Percentiles rank a stretch among this genome's conserved stretches.
Evolutionary conservation across 768 basidiomycete genomes (phyloP).

Genomic region (Russula ochroleuca): DNA sequence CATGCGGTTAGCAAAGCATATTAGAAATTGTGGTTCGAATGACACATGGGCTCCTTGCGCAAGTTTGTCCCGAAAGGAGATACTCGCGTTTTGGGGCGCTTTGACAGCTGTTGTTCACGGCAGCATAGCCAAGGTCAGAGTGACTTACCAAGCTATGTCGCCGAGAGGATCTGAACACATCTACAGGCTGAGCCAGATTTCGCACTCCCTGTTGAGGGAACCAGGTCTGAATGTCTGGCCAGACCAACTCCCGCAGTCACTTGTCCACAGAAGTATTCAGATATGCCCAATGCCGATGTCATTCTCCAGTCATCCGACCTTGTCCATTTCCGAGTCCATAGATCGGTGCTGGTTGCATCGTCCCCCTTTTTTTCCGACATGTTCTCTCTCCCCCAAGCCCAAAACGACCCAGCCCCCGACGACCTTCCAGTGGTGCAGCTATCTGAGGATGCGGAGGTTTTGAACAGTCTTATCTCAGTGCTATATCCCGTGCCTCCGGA

Average conservation of each 20-base stretch:
- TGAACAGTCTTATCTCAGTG: background rate
- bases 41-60: too few relatives aligned
- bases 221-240: background rate
- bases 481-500: background rate
- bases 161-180: too few relatives aligned
- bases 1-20: background rate
- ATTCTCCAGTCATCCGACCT: background rate
- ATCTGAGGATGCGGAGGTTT: background rate
- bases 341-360: background rate
- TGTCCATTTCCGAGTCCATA: background rate
- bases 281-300: background rate
- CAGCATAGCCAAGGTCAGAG: too few relatives aligned
- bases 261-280: background rate
- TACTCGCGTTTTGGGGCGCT: too few relatives aligned
- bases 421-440: background rate
- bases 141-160: too few relatives aligned
- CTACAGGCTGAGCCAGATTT: too few relatives aligned
- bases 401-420: background rate
- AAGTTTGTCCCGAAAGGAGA: too few relatives aligned
- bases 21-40: fast-evolving
- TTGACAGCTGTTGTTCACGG: too few relatives aligned
- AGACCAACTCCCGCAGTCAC: background rate
- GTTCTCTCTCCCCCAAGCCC: background rate
- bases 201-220: background rate
- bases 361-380: background rate